Conservation (phyloP, 2,329 filamentous ascomycete species). For the Phaeosphaeriaceae sp. region DNA sequence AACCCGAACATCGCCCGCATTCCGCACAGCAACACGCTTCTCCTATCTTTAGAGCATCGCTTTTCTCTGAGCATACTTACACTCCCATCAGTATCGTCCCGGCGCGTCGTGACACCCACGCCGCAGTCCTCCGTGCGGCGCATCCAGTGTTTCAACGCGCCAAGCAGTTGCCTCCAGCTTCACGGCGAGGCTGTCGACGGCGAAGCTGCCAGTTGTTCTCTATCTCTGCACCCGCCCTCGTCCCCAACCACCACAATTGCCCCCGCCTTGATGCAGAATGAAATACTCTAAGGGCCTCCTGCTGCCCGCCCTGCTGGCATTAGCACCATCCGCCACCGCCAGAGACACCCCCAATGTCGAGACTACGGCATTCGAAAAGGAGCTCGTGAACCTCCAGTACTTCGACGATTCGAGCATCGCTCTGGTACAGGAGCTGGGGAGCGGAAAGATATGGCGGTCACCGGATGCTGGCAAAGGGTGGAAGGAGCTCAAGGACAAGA, state of each 20-base stretch:
- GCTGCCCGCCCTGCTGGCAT: slow-evolving; percentile 60
- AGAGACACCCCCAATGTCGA: slow-evolving; percentile 72
- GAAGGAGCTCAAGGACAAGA: slow-evolving; percentile 69
- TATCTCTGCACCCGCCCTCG: slow-evolving; percentile 22
- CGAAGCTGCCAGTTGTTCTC: slow-evolving; percentile 46
- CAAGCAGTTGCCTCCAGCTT: slow-evolving; percentile 41
- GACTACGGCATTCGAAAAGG: slow-evolving; percentile 69
- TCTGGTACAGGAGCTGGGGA: slow-evolving; percentile 72
- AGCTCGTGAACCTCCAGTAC: slow-evolving; percentile 78
- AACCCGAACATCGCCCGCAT: neutral
- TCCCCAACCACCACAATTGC: slow-evolving; percentile 19
- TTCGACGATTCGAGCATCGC: slow-evolving; percentile 89
- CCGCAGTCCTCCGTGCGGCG: slow-evolving; percentile 28
- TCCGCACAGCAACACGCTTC: neutral
- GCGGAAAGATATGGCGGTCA: slow-evolving; percentile 76
- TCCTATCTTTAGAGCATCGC: neutral
- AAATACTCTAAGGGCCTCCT: slow-evolving; percentile 50
- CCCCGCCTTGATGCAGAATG: slow-evolving; percentile 47
- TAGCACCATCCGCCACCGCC: slow-evolving; percentile 39
- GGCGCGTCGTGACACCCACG: slow-evolving; percentile 4
- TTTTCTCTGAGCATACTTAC: neutral
- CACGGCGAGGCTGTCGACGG: slow-evolving; percentile 37
- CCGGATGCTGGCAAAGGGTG: slow-evolving; percentile 81
- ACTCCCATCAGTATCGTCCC: neutral
- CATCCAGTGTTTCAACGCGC: slow-evolving; percentile 40